Base-by-base conservation (phyloP, 176 grass and related monocot genomes). In the Calamus simplicifolius region DNA sequence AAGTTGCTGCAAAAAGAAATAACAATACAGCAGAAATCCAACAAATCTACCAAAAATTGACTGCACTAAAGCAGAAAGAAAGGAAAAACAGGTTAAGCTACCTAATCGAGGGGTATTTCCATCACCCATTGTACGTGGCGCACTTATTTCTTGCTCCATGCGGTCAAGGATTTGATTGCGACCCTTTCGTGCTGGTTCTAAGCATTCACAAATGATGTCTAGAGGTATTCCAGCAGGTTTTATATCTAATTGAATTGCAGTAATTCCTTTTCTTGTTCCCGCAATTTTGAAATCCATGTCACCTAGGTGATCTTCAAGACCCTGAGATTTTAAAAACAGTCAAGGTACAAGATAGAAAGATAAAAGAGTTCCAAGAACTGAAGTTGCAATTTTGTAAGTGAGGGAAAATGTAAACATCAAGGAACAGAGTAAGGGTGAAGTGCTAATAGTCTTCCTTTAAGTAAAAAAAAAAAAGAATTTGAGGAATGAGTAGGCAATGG, bases 281-380 rank as follows among this genome's bases (percentile, higher is more conserved):
- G 93, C 83, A 80, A 97, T 97, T 85, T 97, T 97, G 70, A 97
- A 97, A 65, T 97, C 93, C 93, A 97, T 97, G 31, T 97, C 93
- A 56, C 93, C 93, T 18, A 87, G 61, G 55, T 97, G 93, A 83
- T 97, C 93, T 69, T 97, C 93, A 71, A 97, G 84, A 51, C 93
- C 93, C 93, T 97, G 69, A 43, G 67, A 75, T 62, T 29, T 67
- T 54, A 27, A 17, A 65, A 72, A 21, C 48, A 43, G 35, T 43
- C 35, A 43, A 43, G 35, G 8, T 43, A 43, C 35, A 13, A 13
- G 35, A 7, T 3, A 43, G 12, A 43, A 43, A 12, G 5, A 43
- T 12, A 43, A 12, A 43, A 13, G 35, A 43, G 35, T 43, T 43
- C 10, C 10, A 13, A 43, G 0, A 43, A 43, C 35, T 43, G 8